Evolutionary conservation across 2,329 filamentous ascomycete genomes (phyloP), one percentile per base, ranked within the genome.

Genomic region (Claviceps spartinae): DNA sequence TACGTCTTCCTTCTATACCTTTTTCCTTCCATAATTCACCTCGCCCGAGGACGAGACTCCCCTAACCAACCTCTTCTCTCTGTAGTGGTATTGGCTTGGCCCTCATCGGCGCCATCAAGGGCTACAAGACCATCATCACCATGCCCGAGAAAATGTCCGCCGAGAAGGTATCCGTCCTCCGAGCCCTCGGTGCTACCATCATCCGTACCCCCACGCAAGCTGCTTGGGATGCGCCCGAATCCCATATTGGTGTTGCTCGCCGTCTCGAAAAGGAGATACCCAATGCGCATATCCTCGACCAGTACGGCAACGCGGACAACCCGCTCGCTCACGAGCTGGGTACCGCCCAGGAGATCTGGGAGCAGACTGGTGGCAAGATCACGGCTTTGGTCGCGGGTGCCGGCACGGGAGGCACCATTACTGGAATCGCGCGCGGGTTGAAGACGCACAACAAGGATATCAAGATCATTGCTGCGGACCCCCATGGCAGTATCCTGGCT

Each of bases 141-240:
- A 81, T 98, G 46, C 93, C 93, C 49, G 93, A 98, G 73, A 98
- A 98, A 77, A 98, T 98, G 93, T 96, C 89, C 1, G 86, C 89
- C 47, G 93, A 98, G 71, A 98, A 98, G 71, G 93, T 98, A 41
- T 86, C 91, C 2, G 93, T 98, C 30, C 78, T 98, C 56, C 86
- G 89, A 61, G 91, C 93, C 34, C 79, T 98, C 50, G 91, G 91
- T 57, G 93, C 93, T 43, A 96, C 94, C 64, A 97, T 98, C 69
- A 96, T 98, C 67, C 85, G 93, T 51, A 98, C 93, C 4, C 93
- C 93, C 24, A 98, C 90, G 37, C 88, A 95, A 69, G 93, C 93
- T 40, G 91, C 93, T 43, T 97, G 82, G 75, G 93, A 98, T 69
- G 84, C 82, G 41, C 93, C 93, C 52, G 93, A 98, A 72, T 94